Evolutionary conservation across 306 rosid genomes (phyloP), one percentile per base, ranked within the genome.

Genomic region (Clitoria ternatea): DNA sequence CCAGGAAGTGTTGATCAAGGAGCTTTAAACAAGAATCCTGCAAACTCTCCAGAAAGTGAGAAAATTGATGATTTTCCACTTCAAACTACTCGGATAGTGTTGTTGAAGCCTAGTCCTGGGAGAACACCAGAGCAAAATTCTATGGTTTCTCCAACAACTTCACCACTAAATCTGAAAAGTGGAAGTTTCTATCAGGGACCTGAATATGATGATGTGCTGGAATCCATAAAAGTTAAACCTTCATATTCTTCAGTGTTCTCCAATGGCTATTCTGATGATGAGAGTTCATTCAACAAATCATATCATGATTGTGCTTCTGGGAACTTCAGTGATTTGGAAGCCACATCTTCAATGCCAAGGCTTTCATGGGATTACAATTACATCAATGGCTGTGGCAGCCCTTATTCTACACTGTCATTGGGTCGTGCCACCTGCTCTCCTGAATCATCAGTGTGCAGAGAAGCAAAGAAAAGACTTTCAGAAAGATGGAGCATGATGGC

Each of bases 401-500:
- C 96, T 26, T 83, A 86, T 71, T 89, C 96, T 80, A 72, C 90
- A 10, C 77, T 86, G 40, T 90, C 97, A 12, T 85, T 89, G 48
- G 83, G 96, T 36, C 92, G 82, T n/a, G 72, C 78, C 20, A 80
- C 96, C 0, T 85, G 92, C 79, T 94, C 97, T 73, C 91, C 96
- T 2, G 97, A 94, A 57, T 91, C 99, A 67, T 84, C 89, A 13
- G 97, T 94, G 29, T 86, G 96, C 83, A 88, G 86, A 69, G 99
- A 95, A 73, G 99, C 99, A 14, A 95, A 91, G 90, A 91, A 86
- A 88, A 74, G 97, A 36, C 90, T 95, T 5, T 89, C 96, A 24
- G 97, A 95, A 87, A 86, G 97, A 85, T 95, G 99, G 99, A 83
- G 83, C 53, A 77, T 88, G 81, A 76, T 95, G 85, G 67, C 89